Percentiles rank a stretch among this genome's conserved stretches.
Conservation (phyloP, 305 asterid species). For the Fraxinus platypoda region DNA sequence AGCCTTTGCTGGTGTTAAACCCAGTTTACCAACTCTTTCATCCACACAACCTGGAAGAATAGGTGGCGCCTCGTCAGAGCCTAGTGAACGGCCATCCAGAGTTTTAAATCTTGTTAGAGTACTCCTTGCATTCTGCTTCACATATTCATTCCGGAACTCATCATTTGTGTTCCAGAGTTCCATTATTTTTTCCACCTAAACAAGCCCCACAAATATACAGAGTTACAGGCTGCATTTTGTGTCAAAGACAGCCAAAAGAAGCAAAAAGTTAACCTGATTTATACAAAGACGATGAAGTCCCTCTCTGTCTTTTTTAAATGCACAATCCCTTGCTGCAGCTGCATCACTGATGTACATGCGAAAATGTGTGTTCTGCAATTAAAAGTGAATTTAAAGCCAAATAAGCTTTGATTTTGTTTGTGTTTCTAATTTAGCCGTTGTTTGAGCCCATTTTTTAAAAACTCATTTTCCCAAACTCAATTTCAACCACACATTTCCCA, state of each 20-base stretch:
- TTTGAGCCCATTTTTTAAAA: too few relatives aligned
- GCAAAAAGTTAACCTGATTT: constrained; percentile 49
- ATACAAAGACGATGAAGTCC: constrained; percentile 53
- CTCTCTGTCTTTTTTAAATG: constrained; percentile 48
- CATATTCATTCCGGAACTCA: constrained; percentile 68
- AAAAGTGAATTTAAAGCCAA: constrained; percentile 22
- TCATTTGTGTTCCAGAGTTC: constrained; percentile 62
- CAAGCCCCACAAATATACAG: constrained; percentile 8
- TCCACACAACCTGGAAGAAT: constrained; percentile 41
- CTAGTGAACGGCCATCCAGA: constrained; percentile 77
- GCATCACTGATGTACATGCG: constrained; percentile 58
- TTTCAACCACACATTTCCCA: too few relatives aligned
- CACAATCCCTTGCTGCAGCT: constrained; percentile 52
- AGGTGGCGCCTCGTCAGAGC: constrained; percentile 71
- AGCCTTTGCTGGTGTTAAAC: constrained; percentile 30
- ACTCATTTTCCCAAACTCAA: too few relatives aligned
- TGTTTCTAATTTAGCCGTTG: background rate
- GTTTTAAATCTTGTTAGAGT: constrained; percentile 71
- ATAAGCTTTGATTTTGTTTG: background rate
- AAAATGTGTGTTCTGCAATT: constrained; percentile 63
- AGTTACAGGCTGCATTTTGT: constrained; percentile 4
- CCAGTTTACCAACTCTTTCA: constrained; percentile 39
- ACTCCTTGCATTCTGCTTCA: constrained; percentile 54
- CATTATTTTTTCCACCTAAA: constrained; percentile 65
- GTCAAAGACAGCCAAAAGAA: constrained; percentile 11